Conservation (phyloP, 2,329 filamentous ascomycete genomes). For the Aspergillus sp. region DNA sequence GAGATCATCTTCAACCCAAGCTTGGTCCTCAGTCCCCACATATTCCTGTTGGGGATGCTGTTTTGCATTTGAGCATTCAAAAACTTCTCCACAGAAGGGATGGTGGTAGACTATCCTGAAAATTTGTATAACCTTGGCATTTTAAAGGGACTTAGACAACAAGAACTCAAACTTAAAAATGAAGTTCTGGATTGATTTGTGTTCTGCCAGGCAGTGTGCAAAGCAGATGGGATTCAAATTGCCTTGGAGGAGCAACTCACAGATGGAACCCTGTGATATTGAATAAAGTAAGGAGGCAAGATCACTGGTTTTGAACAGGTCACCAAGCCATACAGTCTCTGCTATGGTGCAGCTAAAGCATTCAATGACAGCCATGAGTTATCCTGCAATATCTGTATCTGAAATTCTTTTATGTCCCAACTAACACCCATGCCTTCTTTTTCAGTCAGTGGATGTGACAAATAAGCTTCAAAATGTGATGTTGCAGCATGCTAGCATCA, state of each 20-base stretch:
- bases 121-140: too few relatives aligned
- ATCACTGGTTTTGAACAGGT: constrained; percentile 26
- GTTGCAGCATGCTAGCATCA: constrained; percentile 17
- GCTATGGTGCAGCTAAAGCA: constrained; percentile 25
- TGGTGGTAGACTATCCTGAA: constrained; percentile 5
- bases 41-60: constrained; percentile 25
- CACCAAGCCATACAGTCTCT: constrained; percentile 24
- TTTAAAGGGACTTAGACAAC: too few relatives aligned
- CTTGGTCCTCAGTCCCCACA: constrained; percentile 29
- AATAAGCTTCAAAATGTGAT: constrained; percentile 16
- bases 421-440: too few relatives aligned
- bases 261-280: constrained; percentile 15
- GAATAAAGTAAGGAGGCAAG: constrained; percentile 20
- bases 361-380: constrained; percentile 30
- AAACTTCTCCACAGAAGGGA: constrained; percentile 11
- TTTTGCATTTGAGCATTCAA: constrained; percentile 27
- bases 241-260: constrained; percentile 17
- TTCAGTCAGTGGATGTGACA: constrained; percentile 9
- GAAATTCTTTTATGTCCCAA: too few relatives aligned
- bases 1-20: constrained; percentile 31
- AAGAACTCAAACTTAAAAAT: too few relatives aligned
- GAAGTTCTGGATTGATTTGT: constrained; percentile 23
- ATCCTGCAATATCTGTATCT: constrained; percentile 1
- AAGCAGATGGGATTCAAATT: constrained; percentile 18
- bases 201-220: constrained; percentile 20